Base-by-base conservation (phyloP, 331 rosid genomes). In the Quercus phellos region DNA sequence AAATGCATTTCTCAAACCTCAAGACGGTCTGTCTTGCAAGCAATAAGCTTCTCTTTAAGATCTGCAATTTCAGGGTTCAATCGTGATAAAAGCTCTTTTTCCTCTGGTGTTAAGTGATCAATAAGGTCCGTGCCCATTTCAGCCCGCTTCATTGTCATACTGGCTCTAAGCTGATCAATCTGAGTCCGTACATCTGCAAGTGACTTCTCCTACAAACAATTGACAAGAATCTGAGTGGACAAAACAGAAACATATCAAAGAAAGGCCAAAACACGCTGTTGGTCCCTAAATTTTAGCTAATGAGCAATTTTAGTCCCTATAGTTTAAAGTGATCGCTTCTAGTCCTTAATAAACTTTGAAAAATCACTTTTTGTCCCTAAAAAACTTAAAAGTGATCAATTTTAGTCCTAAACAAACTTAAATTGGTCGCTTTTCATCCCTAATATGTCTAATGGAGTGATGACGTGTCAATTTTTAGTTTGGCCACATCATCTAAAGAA, bases 51-150 rank as follows among this genome's bases (percentile, higher is more conserved):
- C 86, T 94, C 96, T 83, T 94, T 94, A 32, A 89, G 93, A 51
- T 88, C 93, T 76, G 89, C 84, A 74, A 94, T 94, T 90, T 92
- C 97, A 32, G 93, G 99, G 81, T 94, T 94, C 79, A 94, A 86
- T 77, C 89, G 89, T 63, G 97, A 89, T 76, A 94, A 89, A 73
- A 88, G 93, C 74, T 78, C 76, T 79, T 89, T 94, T 84, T 94
- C 99, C 76, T 89, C 97, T 27, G 90, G 96, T 2, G 96, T 89
- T 73, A 94, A 90, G 87, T 94, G 97, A 81, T 94, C 97, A 78
- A 94, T 86, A 80, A 94, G 98, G 50, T 94, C 99, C 4, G 98
- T 92, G 70, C 97, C 97, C 97, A 94, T 92, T 88, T 94, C 99
- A 75, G 87, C 90, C 79, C 70, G 81, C 86, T 94, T 94, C 90